These are phyloP conservation scores for Fusarium sp. DNA, from an alignment of 2,329 filamentous ascomycete species.

Conservation along the genomic window DNA sequence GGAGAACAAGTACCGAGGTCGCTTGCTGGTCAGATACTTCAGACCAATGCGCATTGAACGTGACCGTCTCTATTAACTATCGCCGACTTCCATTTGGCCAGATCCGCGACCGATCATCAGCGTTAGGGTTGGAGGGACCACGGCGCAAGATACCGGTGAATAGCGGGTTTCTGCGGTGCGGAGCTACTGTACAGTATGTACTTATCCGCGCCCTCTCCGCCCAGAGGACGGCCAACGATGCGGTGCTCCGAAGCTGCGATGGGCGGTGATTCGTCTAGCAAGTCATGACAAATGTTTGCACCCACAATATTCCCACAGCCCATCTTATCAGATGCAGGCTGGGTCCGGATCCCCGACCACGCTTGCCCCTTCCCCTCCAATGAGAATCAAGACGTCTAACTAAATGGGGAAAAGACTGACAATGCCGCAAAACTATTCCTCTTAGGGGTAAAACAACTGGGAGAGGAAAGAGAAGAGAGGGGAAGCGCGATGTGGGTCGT, in stretches of 20 bases:
- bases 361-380: constrained; percentile 5
- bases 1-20: constrained; percentile 14
- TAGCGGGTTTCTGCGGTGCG: background rate
- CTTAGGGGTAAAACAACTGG: background rate
- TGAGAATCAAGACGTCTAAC: background rate
- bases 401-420: background rate
- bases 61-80: constrained; percentile 27
- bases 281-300: constrained; percentile 29
- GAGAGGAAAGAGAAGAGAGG: background rate
- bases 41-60: background rate
- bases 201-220: background rate
- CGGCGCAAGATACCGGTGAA: constrained; percentile 21
- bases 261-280: constrained; percentile 23
- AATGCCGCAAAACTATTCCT: background rate
- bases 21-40: constrained; percentile 2
- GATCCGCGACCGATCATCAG: constrained; percentile 22
- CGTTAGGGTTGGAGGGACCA: constrained; percentile 16
- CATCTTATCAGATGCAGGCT: constrained; percentile 40
- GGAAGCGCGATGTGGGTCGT: constrained; percentile 16
- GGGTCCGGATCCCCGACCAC: constrained; percentile 14
- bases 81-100: constrained; percentile 30
- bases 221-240: constrained; percentile 10
- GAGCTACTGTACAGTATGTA: background rate
- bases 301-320: constrained; percentile 8
- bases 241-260: constrained; percentile 1